Base-by-base conservation (phyloP, 2,329 filamentous ascomycete genomes). In the Cercospora nicotianae region DNA sequence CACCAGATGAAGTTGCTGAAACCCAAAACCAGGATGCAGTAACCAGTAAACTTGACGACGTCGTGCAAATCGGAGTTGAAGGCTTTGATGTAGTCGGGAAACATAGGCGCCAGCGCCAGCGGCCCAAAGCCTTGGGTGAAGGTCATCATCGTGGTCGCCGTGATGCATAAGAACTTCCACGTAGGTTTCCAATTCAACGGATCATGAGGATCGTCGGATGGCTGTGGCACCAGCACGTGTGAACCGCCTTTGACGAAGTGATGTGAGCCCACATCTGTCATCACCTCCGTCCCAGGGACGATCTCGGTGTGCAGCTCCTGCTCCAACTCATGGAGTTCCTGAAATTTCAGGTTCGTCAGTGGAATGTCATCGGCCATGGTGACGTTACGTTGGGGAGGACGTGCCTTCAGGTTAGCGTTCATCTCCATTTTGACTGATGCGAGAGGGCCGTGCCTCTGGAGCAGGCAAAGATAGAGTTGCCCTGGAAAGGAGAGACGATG, bases 1-100 rank as follows among this genome's bases (percentile, higher is more conserved):
- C 75, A 86, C 86, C 85, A 87, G 69, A 88, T 81, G 75, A 87
- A 87, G 73, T 87, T 88, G 70, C 84, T 86, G 74, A 87, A 87
- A 0, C 86, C 86, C 3, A 88, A 79, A 0, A 87, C 82, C 18
- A 88, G 72, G 66, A 88, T 87, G 65, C 82, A 84, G 5, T 87
- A 78, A 33, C 86, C 86, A 2, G 85, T 87, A 68, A 87, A 87
- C 63, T 85, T 84, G 20, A 87, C 81, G 1, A 86, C 87, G 60
- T 70, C 12, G 42, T 63, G 67, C 31, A 76, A 60, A 55, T 72
- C 66, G 12, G 71, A 83, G 60, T 88, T 66, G 72, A 87, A 90
- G 0, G 81, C 82, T 66, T 85, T 69, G 72, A 88, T 86, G 68
- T 88, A 82, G 62, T 86, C 80, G 0, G 82, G 83, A 75, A 90